Evolutionary conservation across 352 stramenopile species (phyloP).

Genomic region (Thraustotheca clavata): DNA sequence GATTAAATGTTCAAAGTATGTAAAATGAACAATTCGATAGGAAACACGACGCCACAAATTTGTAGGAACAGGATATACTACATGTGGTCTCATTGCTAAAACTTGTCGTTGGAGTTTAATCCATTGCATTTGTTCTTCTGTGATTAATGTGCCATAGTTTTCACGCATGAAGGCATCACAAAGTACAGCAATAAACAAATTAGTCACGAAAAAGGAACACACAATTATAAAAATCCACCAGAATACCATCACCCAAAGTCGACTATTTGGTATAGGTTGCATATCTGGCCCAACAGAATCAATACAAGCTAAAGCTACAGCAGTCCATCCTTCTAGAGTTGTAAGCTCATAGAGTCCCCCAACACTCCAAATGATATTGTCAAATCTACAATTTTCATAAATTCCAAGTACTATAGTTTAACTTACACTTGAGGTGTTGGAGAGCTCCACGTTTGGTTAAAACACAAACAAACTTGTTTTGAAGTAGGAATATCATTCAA

Average conservation of each 20-base stretch:
- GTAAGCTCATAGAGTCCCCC: slow-evolving; percentile 90
- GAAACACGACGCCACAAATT: slow-evolving; percentile 36
- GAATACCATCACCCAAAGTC: slow-evolving; percentile 85
- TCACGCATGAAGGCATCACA: slow-evolving; percentile 93
- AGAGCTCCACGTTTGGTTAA: slow-evolving; percentile 32
- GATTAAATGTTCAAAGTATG: slow-evolving; percentile 83
- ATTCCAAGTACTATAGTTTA: slow-evolving; percentile 77
- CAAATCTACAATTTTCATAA: slow-evolving; percentile 70
- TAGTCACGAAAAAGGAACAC: slow-evolving; percentile 88
- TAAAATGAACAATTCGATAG: slow-evolving; percentile 58
- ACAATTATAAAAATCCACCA: slow-evolving; percentile 22
- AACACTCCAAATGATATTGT: slow-evolving; percentile 77
- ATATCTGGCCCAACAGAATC: slow-evolving; percentile 86
- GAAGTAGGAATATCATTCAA: slow-evolving; percentile 63
- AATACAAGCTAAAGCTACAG: slow-evolving; percentile 87
- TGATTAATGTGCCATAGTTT: slow-evolving; percentile 46
- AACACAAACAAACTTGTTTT: slow-evolving; percentile 61
- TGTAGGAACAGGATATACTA: slow-evolving; percentile 44
- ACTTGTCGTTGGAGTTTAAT: slow-evolving; percentile 67
- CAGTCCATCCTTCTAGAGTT: slow-evolving; percentile 88
- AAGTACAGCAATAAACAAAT: slow-evolving; percentile 91
- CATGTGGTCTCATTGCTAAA: slow-evolving; percentile 51
- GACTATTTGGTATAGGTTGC: slow-evolving; percentile 87
- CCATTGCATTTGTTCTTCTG: slow-evolving; percentile 86
- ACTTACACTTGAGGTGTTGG: slow-evolving; percentile 47